Evolutionary conservation across 768 basidiomycete species (phyloP).

Genomic region (Serendipita indica): DNA sequence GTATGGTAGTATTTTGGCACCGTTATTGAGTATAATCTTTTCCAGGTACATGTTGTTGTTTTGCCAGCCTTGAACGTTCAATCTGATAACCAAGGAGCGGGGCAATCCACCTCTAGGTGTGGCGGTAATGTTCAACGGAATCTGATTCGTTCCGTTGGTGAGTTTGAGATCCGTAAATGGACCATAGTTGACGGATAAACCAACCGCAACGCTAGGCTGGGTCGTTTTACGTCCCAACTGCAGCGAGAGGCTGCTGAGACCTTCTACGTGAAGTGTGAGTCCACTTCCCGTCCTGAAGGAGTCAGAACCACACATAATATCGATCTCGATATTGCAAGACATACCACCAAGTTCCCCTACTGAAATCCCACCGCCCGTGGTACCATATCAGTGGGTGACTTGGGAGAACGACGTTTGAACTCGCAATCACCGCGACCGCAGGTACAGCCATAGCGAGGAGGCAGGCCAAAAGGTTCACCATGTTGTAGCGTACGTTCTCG

Average conservation of each 20-base stretch:
- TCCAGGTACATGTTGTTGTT: slow-evolving; percentile 42
- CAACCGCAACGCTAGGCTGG: slow-evolving; percentile 30
- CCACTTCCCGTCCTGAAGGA: slow-evolving; percentile 37
- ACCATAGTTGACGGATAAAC: slow-evolving; percentile 35
- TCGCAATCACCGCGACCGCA: not conserved
- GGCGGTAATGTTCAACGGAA: slow-evolving; percentile 23
- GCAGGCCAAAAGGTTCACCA: not conserved
- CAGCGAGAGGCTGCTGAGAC: slow-evolving; percentile 29
- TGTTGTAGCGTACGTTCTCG: no score
- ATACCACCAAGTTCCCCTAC: slow-evolving; percentile 44
- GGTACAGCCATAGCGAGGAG: not conserved
- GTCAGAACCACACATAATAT: not conserved
- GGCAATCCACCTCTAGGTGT: slow-evolving; percentile 22
- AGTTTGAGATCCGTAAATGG: slow-evolving; percentile 34
- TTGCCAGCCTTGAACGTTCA: slow-evolving; percentile 36
- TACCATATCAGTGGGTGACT: slow-evolving; percentile 6
- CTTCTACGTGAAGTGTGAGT: slow-evolving; percentile 34
- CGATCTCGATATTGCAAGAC: slow-evolving; percentile 14
- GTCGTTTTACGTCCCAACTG: slow-evolving; percentile 38
- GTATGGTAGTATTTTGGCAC: slow-evolving; percentile 33
- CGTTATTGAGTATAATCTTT: slow-evolving; percentile 33
- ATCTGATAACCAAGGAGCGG: slow-evolving; percentile 11
- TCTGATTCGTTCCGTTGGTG: slow-evolving; percentile 31
- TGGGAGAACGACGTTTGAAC: not conserved
- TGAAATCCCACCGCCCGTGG: slow-evolving; percentile 31